Conservation (phyloP, 768 basidiomycete species). For the Pisolithus marmoratus region DNA sequence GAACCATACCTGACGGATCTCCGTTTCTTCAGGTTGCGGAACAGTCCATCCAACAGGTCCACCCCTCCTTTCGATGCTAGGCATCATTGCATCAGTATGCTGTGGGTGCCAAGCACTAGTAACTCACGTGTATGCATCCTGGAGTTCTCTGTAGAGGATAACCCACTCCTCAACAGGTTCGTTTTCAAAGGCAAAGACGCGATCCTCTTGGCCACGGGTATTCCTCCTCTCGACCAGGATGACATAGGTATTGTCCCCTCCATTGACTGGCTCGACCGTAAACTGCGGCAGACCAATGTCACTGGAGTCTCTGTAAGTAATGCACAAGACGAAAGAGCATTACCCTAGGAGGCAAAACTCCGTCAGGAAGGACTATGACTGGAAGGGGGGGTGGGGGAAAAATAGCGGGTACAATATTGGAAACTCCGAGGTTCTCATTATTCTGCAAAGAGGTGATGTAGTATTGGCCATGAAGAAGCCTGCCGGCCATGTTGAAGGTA, state of each 20-base stretch:
- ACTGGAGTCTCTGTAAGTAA: background rate
- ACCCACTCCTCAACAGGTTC: too few relatives aligned
- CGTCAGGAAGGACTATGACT: background rate
- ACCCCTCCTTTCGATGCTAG: too few relatives aligned
- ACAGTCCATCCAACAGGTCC: too few relatives aligned
- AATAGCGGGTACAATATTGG: background rate
- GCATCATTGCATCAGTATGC: too few relatives aligned
- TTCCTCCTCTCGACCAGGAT: background rate
- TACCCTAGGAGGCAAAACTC: background rate
- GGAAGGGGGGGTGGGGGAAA: background rate
- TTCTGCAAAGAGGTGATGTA: background rate
- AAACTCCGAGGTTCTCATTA: background rate
- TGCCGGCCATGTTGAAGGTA: background rate
- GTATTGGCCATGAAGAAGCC: background rate
- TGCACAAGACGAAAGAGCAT: background rate
- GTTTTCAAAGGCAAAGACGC: background rate
- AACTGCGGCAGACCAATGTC: background rate
- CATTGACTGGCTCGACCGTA: background rate
- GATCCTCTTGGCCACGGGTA: background rate
- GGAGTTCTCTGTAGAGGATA: background rate
- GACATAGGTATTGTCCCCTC: background rate
- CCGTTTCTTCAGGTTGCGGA: too few relatives aligned
- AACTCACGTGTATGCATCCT: background rate
- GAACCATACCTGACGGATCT: too few relatives aligned
- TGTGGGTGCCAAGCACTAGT: background rate